These are phyloP conservation scores for Xerocomus brunneocitrinus DNA, from an alignment of 768 basidiomycete genomes.

Conservation along the genomic window DNA sequence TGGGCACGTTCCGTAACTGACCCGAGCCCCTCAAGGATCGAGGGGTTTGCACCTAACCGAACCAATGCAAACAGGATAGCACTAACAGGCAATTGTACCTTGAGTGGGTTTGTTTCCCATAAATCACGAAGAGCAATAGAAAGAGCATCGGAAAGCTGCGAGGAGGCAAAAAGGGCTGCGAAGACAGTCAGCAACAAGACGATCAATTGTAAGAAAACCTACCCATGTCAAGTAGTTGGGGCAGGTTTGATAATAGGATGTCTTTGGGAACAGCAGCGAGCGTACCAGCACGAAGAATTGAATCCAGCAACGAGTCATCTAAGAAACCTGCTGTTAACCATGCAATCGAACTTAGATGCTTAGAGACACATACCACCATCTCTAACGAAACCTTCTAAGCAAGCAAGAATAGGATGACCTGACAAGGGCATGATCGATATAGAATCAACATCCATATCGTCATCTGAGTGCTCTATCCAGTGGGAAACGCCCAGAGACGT, in stretches of 20 bases:
- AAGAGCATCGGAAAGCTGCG: conserved; percentile 31
- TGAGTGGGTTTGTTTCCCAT: conserved; percentile 22
- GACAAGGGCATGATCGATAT: conserved; percentile 5
- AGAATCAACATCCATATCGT: conserved; percentile 21
- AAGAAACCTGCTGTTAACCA: not conserved
- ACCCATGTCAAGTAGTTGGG: conserved; percentile 45
- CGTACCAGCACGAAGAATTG: conserved; percentile 41
- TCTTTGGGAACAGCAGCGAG: conserved; percentile 33
- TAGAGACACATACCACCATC: conserved; percentile 32
- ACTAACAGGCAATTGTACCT: conserved; percentile 31
- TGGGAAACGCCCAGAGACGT: conserved; percentile 24
- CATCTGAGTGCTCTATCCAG: conserved; percentile 27
- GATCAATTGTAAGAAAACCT: not conserved
- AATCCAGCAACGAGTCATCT: conserved; percentile 40
- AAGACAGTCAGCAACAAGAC: conserved; percentile 7
- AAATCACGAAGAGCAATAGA: conserved; percentile 33
- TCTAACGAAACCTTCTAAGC: conserved; percentile 31
- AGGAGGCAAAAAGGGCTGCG: conserved; percentile 15
- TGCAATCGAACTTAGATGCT: not conserved
- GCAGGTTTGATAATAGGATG: conserved; percentile 29
- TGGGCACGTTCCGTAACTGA: conserved; percentile 20
- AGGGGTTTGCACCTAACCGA: conserved; percentile 42
- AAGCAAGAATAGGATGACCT: conserved; percentile 23
- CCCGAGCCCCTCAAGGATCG: conserved; percentile 32
- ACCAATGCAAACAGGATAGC: conserved; percentile 36